Percentiles rank a stretch among this genome's conserved stretches.
Conservation (phyloP, 805 yeast genomes). For the Metschnikowia hibisci region DNA sequence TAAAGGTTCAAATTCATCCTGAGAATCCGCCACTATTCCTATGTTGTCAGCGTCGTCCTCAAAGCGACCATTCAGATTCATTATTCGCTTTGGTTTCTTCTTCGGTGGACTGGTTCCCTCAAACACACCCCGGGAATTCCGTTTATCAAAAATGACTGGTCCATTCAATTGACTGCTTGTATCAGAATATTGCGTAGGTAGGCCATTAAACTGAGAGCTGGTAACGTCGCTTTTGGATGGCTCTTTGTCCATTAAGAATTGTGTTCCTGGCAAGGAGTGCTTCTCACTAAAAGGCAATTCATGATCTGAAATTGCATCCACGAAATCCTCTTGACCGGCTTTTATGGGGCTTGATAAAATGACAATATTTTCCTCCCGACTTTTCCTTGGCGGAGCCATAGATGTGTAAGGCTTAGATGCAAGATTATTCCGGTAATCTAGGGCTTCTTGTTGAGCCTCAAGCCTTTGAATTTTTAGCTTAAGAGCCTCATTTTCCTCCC, state of each 20-base stretch:
- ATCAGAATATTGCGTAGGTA: slow-evolving; percentile 22
- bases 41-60: neutral
- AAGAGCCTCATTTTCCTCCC: slow-evolving; percentile 11
- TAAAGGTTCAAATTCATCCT: slow-evolving; percentile 20
- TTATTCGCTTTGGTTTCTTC: neutral
- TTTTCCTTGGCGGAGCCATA: slow-evolving; percentile 7
- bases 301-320: too few relatives aligned
- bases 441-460: slow-evolving; percentile 1
- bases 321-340: neutral
- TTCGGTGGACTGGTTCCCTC: slow-evolving; percentile 1
- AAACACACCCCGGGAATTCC: slow-evolving; percentile 1
- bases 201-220: slow-evolving; percentile 19
- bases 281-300: too few relatives aligned
- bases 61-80: slow-evolving; percentile 1
- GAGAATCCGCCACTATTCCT: slow-evolving; percentile 17
- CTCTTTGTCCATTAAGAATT: neutral
- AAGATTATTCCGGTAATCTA: neutral
- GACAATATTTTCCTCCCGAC: slow-evolving; percentile 1
- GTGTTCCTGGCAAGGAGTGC: neutral
- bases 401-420: slow-evolving; percentile 4
- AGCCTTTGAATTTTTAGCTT: slow-evolving; percentile 5
- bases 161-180: slow-evolving; percentile 9
- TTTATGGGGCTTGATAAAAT: slow-evolving; percentile 18
- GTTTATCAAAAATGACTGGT: neutral
- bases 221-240: slow-evolving; percentile 10